Base-by-base conservation (phyloP, 78 protist genomes). In the Dictyostelium capitatum region DNA sequence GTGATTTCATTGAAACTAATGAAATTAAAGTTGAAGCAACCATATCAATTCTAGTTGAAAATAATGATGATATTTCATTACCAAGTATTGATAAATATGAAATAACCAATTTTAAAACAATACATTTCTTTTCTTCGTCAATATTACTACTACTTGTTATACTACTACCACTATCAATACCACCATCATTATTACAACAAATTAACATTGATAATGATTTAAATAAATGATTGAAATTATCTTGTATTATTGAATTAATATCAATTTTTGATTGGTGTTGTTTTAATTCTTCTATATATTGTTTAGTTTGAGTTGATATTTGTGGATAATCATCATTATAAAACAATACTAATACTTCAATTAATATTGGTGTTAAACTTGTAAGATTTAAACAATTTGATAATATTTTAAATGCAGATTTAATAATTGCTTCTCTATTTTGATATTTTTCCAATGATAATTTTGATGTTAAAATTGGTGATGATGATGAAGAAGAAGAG, bases 171-270 rank as follows among this genome's bases (percentile, higher is more conserved):
- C 14, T 8, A 5, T 53, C 12, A 6, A 11, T 62, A 75, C 28
- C 46, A 25, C 11, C 30, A 28, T 41, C 51, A 12, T 30, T 19
- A 9, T n/a, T 9, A 28, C 65, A 30, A 65, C 93, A 74, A 32
- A 84, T 59, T 48, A 84, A 25, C 32, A 82, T 48, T 14, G 84
- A 65, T 25, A 87, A 9, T 7, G 84, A 54, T 37, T 87, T 77
- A 23, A 87, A 53, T 17, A 87, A 57, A 77, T 87, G 84, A 65
- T 78, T 77, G 12, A 87, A 87, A 51, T 87, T 87, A 6, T 87
- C 84, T 4, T 30, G 56, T 67, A 67, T 30, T 32, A 53, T 32
- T 11, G 11, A 37, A 77, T 64, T 69, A 6, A 25, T 51, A 62
- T 15, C 57, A 47, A 32, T 12, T 32, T 1, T 69, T 41, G 8